phyloP scores from a whole-genome alignment of 2,329 filamentous ascomycete species.

The Colletotrichum sidae region DNA sequence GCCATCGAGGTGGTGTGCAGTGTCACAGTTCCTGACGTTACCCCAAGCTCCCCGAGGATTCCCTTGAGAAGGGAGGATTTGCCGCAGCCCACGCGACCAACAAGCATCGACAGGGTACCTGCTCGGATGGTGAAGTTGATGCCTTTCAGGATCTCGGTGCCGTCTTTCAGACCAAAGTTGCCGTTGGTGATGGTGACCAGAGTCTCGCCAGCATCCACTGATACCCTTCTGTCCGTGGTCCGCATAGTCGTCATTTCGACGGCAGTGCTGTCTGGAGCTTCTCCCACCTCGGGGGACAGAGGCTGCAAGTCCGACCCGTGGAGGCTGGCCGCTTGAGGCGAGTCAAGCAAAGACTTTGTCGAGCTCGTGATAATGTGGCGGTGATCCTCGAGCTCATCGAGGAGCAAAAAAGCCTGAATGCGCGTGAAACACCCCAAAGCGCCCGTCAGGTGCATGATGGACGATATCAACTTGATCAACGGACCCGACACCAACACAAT shows the following conservation, averaged over 20 bases:
- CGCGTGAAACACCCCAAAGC: constrained; percentile 48
- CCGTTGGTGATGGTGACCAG: constrained; percentile 23
- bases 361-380: constrained; percentile 22
- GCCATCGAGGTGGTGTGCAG: constrained; percentile 44
- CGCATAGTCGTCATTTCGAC: constrained; percentile 12
- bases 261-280: background rate
- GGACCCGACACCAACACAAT: constrained; percentile 48
- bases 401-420: constrained; percentile 47
- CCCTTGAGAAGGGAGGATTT: constrained; percentile 54
- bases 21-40: constrained; percentile 39
- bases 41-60: constrained; percentile 50
- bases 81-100: constrained; percentile 57
- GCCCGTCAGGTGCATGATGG: constrained; percentile 48
- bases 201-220: constrained; percentile 9
- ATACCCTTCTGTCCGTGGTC: background rate
- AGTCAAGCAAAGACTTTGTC: constrained; percentile 18
- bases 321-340: background rate
- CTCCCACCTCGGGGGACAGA: constrained; percentile 29
- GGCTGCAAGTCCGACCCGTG: constrained; percentile 32
- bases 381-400: constrained; percentile 41
- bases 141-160: constrained; percentile 39
- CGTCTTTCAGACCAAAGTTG: constrained; percentile 38
- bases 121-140: constrained; percentile 40
- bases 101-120: constrained; percentile 48
- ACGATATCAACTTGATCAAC: constrained; percentile 46